A percentile compares a stretch with the other conserved stretches of the same genome.
These are phyloP conservation scores for Hamamelis virginiana DNA, from an alignment of 164 flowering plant species.

Conservation along the genomic window DNA sequence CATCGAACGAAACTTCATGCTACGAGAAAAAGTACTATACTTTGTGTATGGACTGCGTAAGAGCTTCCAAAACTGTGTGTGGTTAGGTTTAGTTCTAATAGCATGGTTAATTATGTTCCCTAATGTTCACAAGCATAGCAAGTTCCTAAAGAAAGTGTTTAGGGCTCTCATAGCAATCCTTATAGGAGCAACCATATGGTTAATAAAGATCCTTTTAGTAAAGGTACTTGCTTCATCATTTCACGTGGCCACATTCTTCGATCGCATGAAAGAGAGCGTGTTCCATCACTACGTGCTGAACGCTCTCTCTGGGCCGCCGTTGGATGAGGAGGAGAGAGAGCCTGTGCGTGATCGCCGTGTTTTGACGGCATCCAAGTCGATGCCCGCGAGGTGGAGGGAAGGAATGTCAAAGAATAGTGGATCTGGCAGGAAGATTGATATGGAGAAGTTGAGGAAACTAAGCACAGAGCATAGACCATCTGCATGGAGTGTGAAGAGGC, in stretches of 20 bases:
- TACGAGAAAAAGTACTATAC: conserved; percentile 43
- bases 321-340: conserved; percentile 10
- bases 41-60: conserved; percentile 48
- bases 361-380: neutral
- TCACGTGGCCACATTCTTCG: conserved; percentile 46
- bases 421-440: conserved; percentile 37
- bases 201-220: conserved; percentile 34
- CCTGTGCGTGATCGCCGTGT: neutral
- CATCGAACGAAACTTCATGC: conserved; percentile 49
- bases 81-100: conserved; percentile 40
- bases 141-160: conserved; percentile 20
- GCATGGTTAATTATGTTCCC: conserved; percentile 42
- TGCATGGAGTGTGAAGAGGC: conserved; percentile 45
- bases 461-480: conserved; percentile 27
- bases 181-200: conserved; percentile 28
- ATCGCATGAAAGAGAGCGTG: conserved; percentile 47
- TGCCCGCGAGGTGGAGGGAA: conserved; percentile 19
- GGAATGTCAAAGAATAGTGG: conserved; percentile 17
- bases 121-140: conserved; percentile 20
- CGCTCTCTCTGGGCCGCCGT: conserved; percentile 38
- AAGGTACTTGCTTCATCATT: conserved; percentile 50
- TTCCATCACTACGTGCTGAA: conserved; percentile 43
- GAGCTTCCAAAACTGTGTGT: conserved; percentile 38
- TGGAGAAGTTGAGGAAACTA: conserved; percentile 41
- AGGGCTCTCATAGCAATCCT: conserved; percentile 16